Percentiles rank a stretch among this genome's conserved stretches.
Evolutionary conservation across 2,329 filamentous ascomycete genomes (phyloP).

Genomic region (Lecanicillium sp.): DNA sequence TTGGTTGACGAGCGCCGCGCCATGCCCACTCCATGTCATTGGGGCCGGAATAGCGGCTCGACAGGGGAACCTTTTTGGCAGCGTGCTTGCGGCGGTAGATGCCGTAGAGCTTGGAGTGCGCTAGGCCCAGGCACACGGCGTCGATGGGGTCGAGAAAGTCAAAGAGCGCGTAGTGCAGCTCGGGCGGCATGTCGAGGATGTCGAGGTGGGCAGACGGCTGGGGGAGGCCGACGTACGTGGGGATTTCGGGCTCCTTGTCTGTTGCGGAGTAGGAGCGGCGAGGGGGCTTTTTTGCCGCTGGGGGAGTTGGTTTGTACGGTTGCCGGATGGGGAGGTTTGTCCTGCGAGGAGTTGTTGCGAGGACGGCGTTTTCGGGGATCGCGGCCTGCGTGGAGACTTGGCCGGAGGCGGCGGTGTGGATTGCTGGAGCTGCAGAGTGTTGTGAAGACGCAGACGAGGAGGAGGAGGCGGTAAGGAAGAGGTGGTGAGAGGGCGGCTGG

Average conservation of each 20-base stretch:
- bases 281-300: slow-evolving; percentile 34
- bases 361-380: slow-evolving; percentile 26
- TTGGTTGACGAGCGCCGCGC: slow-evolving; percentile 42
- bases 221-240: slow-evolving; percentile 37
- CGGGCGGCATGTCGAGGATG: slow-evolving; percentile 45
- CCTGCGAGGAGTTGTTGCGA: slow-evolving; percentile 6
- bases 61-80: slow-evolving; percentile 39
- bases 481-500: slow-evolving; percentile 12
- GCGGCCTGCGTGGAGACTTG: slow-evolving; percentile 19
- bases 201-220: slow-evolving; percentile 35
- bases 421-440: not conserved
- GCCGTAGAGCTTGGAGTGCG: slow-evolving; percentile 48
- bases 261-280: slow-evolving; percentile 53
- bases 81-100: slow-evolving; percentile 50
- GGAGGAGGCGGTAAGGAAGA: slow-evolving; percentile 13
- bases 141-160: slow-evolving; percentile 58
- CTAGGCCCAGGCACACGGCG: slow-evolving; percentile 52
- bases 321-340: slow-evolving; percentile 10
- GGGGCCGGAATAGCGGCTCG: slow-evolving; percentile 47
- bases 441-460: not conserved
- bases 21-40: slow-evolving; percentile 58
- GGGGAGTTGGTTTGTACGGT: slow-evolving; percentile 20
- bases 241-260: slow-evolving; percentile 43
- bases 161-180: slow-evolving; percentile 53
- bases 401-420: not conserved